A percentile compares a stretch with the other conserved stretches of the same genome.
Conservation (phyloP, 1,284 basidiomycete species). For the Irpex sp. region DNA sequence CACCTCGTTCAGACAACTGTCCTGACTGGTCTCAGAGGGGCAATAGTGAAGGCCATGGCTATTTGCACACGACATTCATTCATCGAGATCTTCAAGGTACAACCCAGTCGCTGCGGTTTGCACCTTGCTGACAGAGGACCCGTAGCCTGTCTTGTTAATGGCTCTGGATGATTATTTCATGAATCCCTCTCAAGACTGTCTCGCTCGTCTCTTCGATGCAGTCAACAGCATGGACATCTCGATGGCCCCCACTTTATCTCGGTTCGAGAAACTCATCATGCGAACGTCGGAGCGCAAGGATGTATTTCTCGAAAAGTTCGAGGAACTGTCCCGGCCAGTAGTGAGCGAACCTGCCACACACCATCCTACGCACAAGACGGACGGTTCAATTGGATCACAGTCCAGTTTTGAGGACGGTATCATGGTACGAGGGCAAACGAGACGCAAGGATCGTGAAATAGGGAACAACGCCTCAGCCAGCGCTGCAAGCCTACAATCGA, state of each 20-base stretch:
- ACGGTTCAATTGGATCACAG: constrained; percentile 51
- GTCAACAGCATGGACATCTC: constrained; percentile 91
- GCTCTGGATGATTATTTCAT: constrained; percentile 95
- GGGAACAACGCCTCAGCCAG: constrained; percentile 29
- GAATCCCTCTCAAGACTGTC: constrained; percentile 83
- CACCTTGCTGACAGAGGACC: not conserved
- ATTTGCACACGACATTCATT: constrained; percentile 95
- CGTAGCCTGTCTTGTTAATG: constrained; percentile 85
- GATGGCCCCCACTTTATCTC: constrained; percentile 72
- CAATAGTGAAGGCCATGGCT: constrained; percentile 93
- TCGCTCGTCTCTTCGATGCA: constrained; percentile 87
- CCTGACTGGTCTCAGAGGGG: constrained; percentile 60
- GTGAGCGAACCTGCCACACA: not conserved
- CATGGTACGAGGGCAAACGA: constrained; percentile 31
- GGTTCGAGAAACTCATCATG: constrained; percentile 86
- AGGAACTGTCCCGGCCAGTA: constrained; percentile 25
- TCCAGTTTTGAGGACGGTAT: constrained; percentile 66
- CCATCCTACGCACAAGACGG: constrained; percentile 22
- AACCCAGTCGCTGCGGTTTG: constrained; percentile 16
- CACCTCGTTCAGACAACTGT: not conserved
- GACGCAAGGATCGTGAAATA: constrained; percentile 27
- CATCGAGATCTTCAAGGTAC: constrained; percentile 96
- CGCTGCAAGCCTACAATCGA: constrained; percentile 27
- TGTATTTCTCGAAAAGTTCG: constrained; percentile 83
- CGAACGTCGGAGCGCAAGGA: constrained; percentile 89